These are phyloP conservation scores for Arabis hirsuta DNA, from an alignment of 345 rosid genomes.

Conservation along the genomic window DNA sequence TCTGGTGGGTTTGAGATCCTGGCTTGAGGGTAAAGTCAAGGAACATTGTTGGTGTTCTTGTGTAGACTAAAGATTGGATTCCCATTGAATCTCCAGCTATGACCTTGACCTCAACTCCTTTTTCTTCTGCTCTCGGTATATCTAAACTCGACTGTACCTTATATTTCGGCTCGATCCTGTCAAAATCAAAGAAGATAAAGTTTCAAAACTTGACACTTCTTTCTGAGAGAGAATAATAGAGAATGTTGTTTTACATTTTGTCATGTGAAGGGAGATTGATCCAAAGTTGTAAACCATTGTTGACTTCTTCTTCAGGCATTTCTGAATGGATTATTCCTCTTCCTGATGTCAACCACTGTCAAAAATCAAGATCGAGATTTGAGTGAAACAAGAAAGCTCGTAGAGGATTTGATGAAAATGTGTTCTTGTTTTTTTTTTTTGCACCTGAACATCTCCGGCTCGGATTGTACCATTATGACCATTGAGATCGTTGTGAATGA, in stretches of 20 bases:
- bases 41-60: constrained; percentile 79
- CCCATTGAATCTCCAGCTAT: constrained; percentile 98
- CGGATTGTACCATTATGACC: constrained; percentile 76
- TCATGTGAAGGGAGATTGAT: constrained; percentile 80
- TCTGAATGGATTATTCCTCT: constrained; percentile 97
- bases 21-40: constrained; percentile 80
- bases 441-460: constrained; percentile 91
- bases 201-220: constrained; percentile 5
- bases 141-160: constrained; percentile 60
- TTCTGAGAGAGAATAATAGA: neutral
- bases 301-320: constrained; percentile 77
- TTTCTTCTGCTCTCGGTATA: constrained; percentile 58
- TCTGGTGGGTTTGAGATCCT: constrained; percentile 60
- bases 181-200: constrained; percentile 2
- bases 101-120: constrained; percentile 73
- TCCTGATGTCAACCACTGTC: constrained; percentile 97
- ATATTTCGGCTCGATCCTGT: constrained; percentile 84
- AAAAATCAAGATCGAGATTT: neutral
- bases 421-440: neutral
- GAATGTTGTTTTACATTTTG: constrained; percentile 63
- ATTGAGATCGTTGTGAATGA: constrained; percentile 77
- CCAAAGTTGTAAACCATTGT: constrained; percentile 95
- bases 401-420: neutral
- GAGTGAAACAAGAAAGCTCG: neutral
- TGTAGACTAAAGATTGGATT: constrained; percentile 62